These are phyloP conservation scores for Haematococcus sp. DNA, from an alignment of 139 green algal species.

Conservation along the genomic window DNA sequence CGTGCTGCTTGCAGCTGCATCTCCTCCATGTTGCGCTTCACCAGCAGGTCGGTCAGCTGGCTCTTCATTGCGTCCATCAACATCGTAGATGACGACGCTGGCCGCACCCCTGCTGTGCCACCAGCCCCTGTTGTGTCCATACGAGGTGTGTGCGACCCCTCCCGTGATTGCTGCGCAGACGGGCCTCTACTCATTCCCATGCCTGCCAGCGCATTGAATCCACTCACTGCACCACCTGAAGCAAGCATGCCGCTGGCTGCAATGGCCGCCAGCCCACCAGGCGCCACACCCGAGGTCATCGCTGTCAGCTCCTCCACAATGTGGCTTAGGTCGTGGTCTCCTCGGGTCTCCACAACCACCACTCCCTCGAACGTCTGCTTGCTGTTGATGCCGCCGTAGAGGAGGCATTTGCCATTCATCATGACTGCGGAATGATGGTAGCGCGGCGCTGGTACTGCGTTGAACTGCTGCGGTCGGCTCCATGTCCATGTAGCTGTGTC, in stretches of 20 bases:
- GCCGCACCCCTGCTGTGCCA: neutral
- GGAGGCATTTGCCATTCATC: slow-evolving; percentile 20
- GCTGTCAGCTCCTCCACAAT: slow-evolving; percentile 46
- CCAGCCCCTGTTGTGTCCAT: neutral
- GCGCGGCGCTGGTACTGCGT: slow-evolving; percentile 43
- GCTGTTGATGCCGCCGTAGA: slow-evolving; percentile 58
- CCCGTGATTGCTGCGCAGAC: neutral
- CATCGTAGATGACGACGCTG: slow-evolving; percentile 15
- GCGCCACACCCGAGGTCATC: slow-evolving; percentile 6
- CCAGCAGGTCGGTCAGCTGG: slow-evolving; percentile 53
- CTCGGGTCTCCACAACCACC: slow-evolving; percentile 42
- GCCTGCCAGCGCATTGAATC: neutral
- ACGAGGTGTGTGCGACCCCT: neutral
- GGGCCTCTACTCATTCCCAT: neutral
- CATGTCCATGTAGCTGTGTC: slow-evolving; percentile 36
- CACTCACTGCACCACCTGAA: no score
- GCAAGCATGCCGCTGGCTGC: no score
- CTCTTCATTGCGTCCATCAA: slow-evolving; percentile 40
- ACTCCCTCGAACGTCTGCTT: slow-evolving; percentile 53
- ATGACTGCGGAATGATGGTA: slow-evolving; percentile 48
- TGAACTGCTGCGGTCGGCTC: slow-evolving; percentile 34
- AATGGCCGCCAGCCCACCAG: no score
- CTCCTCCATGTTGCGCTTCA: slow-evolving; percentile 55
- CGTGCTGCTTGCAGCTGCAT: slow-evolving; percentile 27
- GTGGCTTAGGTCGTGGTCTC: slow-evolving; percentile 27